phyloP scores from a whole-genome alignment of 345 rosid species.

The Gossypium mustelinum region DNA sequence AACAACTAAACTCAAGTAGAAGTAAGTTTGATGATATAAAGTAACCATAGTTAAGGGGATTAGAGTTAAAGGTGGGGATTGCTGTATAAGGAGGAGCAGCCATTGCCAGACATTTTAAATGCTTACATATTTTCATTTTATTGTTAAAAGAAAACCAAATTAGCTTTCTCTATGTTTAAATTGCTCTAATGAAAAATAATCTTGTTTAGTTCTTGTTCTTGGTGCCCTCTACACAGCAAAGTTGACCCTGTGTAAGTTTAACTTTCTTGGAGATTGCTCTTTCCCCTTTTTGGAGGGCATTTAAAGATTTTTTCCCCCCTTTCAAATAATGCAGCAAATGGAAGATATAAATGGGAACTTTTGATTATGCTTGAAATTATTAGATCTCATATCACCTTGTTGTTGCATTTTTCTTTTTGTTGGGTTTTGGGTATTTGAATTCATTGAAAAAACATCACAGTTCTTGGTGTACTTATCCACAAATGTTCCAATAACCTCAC shows the following conservation, averaged over 20 bases:
- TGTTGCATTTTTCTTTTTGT: conserved; percentile 3
- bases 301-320: neutral
- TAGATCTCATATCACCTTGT: conserved; percentile 21
- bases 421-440: neutral
- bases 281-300: conserved; percentile 9
- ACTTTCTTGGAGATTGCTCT: neutral
- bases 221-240: conserved; percentile 8
- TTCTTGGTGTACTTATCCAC: neutral
- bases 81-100: conserved; percentile 19
- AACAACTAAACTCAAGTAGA: neutral
- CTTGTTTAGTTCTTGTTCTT: conserved; percentile 2
- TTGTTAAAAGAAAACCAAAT: neutral
- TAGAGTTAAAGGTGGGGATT: conserved; percentile 11
- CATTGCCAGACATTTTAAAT: conserved; percentile 11
- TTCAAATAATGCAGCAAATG: neutral
- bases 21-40: conserved; percentile 44
- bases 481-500: neutral
- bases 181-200: no score
- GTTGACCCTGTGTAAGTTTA: conserved; percentile 21
- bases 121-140: neutral
- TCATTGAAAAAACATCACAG: neutral
- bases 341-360: neutral
- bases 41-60: conserved; percentile 51
- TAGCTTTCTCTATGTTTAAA: neutral
- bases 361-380: neutral